Percentiles rank a stretch among this genome's conserved stretches.
phyloP scores from a whole-genome alignment of 2,329 filamentous ascomycete genomes.

The Xylariaceae sp. region DNA sequence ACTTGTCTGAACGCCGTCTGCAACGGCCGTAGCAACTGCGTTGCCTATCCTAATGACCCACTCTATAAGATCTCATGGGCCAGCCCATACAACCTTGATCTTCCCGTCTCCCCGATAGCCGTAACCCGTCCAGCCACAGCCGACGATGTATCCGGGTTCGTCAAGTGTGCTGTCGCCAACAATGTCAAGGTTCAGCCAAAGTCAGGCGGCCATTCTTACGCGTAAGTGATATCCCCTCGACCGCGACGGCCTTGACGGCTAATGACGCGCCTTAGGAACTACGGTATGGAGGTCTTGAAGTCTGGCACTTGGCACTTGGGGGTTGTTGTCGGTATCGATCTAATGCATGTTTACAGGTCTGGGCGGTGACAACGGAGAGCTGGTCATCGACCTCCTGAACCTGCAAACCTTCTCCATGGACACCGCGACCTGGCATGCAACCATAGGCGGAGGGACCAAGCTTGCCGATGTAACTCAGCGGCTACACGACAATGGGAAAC shows the following conservation, averaged over 20 bases:
- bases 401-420: constrained; percentile 53
- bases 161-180: constrained; percentile 52
- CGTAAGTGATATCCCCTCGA: constrained; percentile 35
- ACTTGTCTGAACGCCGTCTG: constrained; percentile 47
- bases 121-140: constrained; percentile 52
- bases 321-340: not conserved
- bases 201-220: constrained; percentile 63
- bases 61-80: constrained; percentile 49
- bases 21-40: constrained; percentile 42
- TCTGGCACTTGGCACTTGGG: not conserved
- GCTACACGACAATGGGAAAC: constrained; percentile 47
- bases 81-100: constrained; percentile 50
- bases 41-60: constrained; percentile 42
- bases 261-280: constrained; percentile 30
- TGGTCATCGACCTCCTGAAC: constrained; percentile 53
- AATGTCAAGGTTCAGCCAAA: constrained; percentile 56
- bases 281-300: constrained; percentile 30
- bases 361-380: constrained; percentile 47
- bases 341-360: constrained; percentile 34
- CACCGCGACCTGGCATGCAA: constrained; percentile 48
- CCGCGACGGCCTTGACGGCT: not conserved
- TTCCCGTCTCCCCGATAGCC: constrained; percentile 48
- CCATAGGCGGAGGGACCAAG: constrained; percentile 50
- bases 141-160: constrained; percentile 52
- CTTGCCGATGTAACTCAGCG: constrained; percentile 49